phyloP scores from a whole-genome alignment of 2,329 filamentous ascomycete species.

The Claviceps sp. region DNA sequence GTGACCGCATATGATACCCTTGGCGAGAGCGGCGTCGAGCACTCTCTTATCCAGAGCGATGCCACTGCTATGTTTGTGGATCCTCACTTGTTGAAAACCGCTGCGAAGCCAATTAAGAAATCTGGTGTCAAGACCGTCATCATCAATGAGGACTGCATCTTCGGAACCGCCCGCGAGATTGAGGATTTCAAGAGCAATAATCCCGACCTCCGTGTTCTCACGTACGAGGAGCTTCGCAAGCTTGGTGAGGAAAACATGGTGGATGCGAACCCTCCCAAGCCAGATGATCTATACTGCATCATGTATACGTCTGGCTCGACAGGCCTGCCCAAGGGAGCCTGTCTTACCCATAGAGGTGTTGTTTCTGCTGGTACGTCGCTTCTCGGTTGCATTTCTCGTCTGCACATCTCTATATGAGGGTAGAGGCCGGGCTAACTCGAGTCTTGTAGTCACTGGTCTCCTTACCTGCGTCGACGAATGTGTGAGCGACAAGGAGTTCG shows the following conservation, averaged over 20 bases:
- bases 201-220: constrained; percentile 38
- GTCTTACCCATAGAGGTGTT: constrained; percentile 68
- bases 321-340: constrained; percentile 77
- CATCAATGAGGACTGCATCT: constrained; percentile 45
- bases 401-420: no score
- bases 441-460: constrained; percentile 57
- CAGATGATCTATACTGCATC: constrained; percentile 70
- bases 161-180: constrained; percentile 37
- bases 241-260: constrained; percentile 55
- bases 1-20: constrained; percentile 94
- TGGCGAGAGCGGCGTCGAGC: constrained; percentile 69
- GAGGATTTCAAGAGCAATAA: constrained; percentile 43
- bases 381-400: not conserved
- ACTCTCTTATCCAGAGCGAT: constrained; percentile 71
- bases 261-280: constrained; percentile 56
- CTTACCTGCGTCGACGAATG: constrained; percentile 64
- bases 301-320: constrained; percentile 86
- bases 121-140: constrained; percentile 45
- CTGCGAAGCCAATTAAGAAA: constrained; percentile 41
- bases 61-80: constrained; percentile 80
- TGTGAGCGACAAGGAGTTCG: constrained; percentile 61
- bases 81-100: constrained; percentile 57
- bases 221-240: constrained; percentile 39
- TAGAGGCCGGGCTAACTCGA: not conserved
- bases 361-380: constrained; percentile 49